phyloP scores from a whole-genome alignment of 306 rosid genomes.

The Begonia peltatifolia region DNA sequence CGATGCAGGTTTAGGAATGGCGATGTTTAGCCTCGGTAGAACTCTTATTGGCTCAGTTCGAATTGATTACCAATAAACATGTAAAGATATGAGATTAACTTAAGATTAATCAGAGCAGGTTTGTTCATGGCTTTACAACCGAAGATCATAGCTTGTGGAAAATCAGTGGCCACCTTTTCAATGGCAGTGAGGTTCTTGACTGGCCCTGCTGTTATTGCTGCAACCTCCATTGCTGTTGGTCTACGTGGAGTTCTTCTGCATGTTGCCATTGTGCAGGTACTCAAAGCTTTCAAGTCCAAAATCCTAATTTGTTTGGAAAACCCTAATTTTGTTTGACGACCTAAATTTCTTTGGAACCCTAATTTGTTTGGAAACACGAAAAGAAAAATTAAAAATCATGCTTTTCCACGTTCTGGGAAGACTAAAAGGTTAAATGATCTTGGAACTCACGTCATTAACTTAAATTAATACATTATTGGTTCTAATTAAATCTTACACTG shows the following conservation, averaged over 20 bases:
- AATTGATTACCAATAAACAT: not conserved
- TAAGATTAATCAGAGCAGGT: slow-evolving; percentile 22
- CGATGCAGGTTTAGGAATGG: slow-evolving; percentile 90
- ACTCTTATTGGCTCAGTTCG: not conserved
- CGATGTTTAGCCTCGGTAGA: slow-evolving; percentile 86
- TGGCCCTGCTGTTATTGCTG: slow-evolving; percentile 87
- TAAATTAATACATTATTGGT: too few relatives aligned
- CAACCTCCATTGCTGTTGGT: slow-evolving; percentile 60
- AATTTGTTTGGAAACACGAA: too few relatives aligned
- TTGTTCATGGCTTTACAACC: slow-evolving; percentile 90
- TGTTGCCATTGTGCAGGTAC: slow-evolving; percentile 78
- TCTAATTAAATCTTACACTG: too few relatives aligned
- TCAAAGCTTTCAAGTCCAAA: too few relatives aligned
- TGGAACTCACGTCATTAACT: too few relatives aligned
- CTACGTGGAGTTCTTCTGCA: slow-evolving; percentile 75
- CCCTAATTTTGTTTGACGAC: too few relatives aligned
- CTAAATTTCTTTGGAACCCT: too few relatives aligned
- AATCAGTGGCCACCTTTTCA: slow-evolving; percentile 75
- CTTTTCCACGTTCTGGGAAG: too few relatives aligned
- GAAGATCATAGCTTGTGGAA: slow-evolving; percentile 80
- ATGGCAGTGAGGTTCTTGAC: slow-evolving; percentile 89
- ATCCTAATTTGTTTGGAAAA: too few relatives aligned
- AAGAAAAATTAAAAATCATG: too few relatives aligned
- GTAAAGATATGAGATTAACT: too few relatives aligned
- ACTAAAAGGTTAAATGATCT: too few relatives aligned